Conservation (phyloP, 495 filamentous ascomycete genomes). For the Saxophila tyrrhenica region DNA sequence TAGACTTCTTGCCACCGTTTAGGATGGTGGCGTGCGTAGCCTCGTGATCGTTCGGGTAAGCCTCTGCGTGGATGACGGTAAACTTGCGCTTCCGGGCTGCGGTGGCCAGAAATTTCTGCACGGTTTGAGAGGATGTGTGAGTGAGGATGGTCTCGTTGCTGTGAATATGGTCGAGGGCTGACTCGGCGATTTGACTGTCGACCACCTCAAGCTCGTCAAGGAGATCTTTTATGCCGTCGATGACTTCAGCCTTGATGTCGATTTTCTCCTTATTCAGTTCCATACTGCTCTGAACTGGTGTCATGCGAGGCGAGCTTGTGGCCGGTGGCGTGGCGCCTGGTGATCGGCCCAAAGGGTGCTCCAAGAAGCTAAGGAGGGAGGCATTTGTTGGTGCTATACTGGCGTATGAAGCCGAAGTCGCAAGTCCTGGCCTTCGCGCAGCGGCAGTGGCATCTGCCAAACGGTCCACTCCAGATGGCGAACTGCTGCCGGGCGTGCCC, state of each 20-base stretch:
- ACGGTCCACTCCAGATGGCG: constrained; percentile 7
- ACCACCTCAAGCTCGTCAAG: constrained; percentile 82
- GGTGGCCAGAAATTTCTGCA: constrained; percentile 75
- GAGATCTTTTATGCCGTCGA: constrained; percentile 80
- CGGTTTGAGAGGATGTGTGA: constrained; percentile 64
- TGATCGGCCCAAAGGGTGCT: constrained; percentile 37
- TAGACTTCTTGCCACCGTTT: constrained; percentile 36
- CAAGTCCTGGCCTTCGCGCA: constrained; percentile 42
- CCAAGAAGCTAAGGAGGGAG: constrained; percentile 80
- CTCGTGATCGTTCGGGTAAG: constrained; percentile 56
- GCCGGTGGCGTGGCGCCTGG: constrained; percentile 28
- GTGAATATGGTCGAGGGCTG: constrained; percentile 80
- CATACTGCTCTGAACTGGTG: neutral
- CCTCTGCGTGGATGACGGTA: constrained; percentile 70
- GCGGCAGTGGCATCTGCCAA: constrained; percentile 13
- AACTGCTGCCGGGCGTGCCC: neutral
- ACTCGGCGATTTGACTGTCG: constrained; percentile 77
- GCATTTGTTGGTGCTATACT: constrained; percentile 34
- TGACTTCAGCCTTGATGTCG: constrained; percentile 74
- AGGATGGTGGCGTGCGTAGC: constrained; percentile 45
- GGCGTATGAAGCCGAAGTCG: constrained; percentile 44
- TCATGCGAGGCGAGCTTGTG: constrained; percentile 15
- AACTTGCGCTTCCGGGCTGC: constrained; percentile 79
- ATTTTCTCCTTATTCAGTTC: constrained; percentile 13
- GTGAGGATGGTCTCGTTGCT: constrained; percentile 82